These are phyloP conservation scores for Sphaerulina vaccinii DNA, from an alignment of 2,329 filamentous ascomycete genomes.

Conservation along the genomic window DNA sequence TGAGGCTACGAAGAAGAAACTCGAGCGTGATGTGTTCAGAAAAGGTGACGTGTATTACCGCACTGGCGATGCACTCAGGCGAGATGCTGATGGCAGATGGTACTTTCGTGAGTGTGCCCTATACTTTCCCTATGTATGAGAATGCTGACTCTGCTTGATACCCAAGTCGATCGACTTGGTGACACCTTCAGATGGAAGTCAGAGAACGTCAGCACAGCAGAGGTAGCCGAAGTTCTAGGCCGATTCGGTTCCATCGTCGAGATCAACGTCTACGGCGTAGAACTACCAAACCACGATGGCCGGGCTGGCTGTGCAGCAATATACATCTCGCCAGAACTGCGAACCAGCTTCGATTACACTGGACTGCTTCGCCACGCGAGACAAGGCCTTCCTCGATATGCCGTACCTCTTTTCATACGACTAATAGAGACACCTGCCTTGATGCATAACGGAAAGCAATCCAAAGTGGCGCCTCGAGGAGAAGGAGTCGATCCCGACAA, in stretches of 20 bases:
- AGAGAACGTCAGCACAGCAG: slow-evolving; percentile 46
- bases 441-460: slow-evolving; percentile 78
- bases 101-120: slow-evolving; percentile 56
- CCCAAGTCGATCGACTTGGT: slow-evolving; percentile 67
- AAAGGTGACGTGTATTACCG: slow-evolving; percentile 81
- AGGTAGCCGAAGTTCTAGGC: slow-evolving; percentile 75
- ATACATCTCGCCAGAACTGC: slow-evolving; percentile 53
- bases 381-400: slow-evolving; percentile 66
- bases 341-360: slow-evolving; percentile 57
- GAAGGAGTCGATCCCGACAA: slow-evolving; percentile 63
- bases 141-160: background rate
- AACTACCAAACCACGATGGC: slow-evolving; percentile 77
- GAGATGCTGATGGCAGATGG: slow-evolving; percentile 67
- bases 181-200: slow-evolving; percentile 80
- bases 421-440: slow-evolving; percentile 57
- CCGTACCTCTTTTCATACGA: slow-evolving; percentile 71
- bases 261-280: slow-evolving; percentile 83
- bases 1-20: slow-evolving; percentile 61
- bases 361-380: slow-evolving; percentile 60
- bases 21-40: slow-evolving; percentile 61
- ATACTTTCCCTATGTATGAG: background rate
- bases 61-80: slow-evolving; percentile 77
- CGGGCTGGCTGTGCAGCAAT: slow-evolving; percentile 77
- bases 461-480: slow-evolving; percentile 67
- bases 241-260: slow-evolving; percentile 67